Conservation (phyloP, 805 yeast species). For the Blastobotrys chiropterorum region DNA sequence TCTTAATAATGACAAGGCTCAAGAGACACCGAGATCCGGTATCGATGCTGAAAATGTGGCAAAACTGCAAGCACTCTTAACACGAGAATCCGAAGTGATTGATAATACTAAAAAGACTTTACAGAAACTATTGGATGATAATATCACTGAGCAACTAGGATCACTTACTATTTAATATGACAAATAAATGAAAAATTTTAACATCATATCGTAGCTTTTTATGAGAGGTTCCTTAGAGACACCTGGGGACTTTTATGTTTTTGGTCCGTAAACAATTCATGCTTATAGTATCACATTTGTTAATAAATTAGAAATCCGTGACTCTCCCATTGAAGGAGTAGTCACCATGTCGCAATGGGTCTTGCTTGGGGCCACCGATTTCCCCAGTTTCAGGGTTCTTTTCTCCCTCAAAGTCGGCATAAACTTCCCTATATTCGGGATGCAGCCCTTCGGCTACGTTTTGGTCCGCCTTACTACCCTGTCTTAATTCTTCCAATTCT, state of each 20-base stretch:
- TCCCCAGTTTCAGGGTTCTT: constrained; percentile 92
- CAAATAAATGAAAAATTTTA: too few relatives aligned
- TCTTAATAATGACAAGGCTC: not conserved
- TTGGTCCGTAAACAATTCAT: too few relatives aligned
- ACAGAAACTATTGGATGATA: not conserved
- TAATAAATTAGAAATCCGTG: constrained; percentile 64
- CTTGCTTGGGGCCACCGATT: constrained; percentile 95
- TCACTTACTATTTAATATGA: not conserved
- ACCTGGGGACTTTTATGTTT: too few relatives aligned
- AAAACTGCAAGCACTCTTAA: constrained; percentile 9
- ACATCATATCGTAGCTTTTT: too few relatives aligned
- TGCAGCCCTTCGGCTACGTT: constrained; percentile 41
- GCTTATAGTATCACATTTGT: too few relatives aligned
- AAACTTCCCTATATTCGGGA: constrained; percentile 65
- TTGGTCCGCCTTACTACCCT: constrained; percentile 55
- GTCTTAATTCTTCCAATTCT: constrained; percentile 8
- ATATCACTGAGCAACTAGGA: not conserved
- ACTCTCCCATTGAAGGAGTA: constrained; percentile 96
- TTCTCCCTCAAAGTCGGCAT: constrained; percentile 95
- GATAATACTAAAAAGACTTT: constrained; percentile 4
- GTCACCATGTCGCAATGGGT: constrained; percentile 85
- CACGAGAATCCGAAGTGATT: constrained; percentile 11
- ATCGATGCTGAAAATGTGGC: constrained; percentile 1
- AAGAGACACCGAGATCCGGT: not conserved
- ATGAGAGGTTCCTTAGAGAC: too few relatives aligned